Conservation (phyloP, 768 basidiomycete genomes). For the Xanthoconium purpureum region DNA sequence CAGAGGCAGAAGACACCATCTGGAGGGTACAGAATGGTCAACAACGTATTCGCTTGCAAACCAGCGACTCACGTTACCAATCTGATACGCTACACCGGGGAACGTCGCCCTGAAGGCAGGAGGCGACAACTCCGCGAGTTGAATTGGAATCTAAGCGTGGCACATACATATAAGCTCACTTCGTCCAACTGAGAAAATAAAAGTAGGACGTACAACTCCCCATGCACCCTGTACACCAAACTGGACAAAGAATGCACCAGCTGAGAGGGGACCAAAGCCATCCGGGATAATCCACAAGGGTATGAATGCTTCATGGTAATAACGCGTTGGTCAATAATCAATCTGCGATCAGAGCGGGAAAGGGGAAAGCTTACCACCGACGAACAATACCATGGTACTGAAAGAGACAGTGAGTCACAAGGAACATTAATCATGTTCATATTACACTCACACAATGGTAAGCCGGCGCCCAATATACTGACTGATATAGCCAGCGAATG, state of each 20-base stretch:
- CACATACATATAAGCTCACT: not conserved
- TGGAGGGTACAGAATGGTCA: constrained; percentile 16
- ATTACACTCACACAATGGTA: constrained; percentile 50
- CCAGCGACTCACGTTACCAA: constrained; percentile 54
- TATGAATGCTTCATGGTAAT: constrained; percentile 44
- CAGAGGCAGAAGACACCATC: constrained; percentile 69
- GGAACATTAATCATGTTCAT: not conserved
- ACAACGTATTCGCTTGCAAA: too few relatives aligned
- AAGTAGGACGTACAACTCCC: constrained; percentile 62
- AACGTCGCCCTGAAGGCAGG: constrained; percentile 88
- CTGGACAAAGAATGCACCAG: constrained; percentile 85
- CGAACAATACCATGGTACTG: constrained; percentile 19
- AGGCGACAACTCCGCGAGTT: constrained; percentile 80
- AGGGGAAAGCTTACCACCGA: constrained; percentile 46
- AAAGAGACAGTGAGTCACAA: constrained; percentile 1
- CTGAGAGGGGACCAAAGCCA: constrained; percentile 62
- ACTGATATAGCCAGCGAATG: constrained; percentile 62
- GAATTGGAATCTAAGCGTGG: constrained; percentile 61
- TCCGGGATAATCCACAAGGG: constrained; percentile 82
- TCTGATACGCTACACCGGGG: constrained; percentile 81
- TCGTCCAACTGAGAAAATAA: not conserved
- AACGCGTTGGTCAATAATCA: not conserved
- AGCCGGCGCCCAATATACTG: constrained; percentile 81
- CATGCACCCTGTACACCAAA: constrained; percentile 89
- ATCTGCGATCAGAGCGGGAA: constrained; percentile 7